Evolutionary conservation across 768 basidiomycete species (phyloP).

Genomic region (Serendipita indica): DNA sequence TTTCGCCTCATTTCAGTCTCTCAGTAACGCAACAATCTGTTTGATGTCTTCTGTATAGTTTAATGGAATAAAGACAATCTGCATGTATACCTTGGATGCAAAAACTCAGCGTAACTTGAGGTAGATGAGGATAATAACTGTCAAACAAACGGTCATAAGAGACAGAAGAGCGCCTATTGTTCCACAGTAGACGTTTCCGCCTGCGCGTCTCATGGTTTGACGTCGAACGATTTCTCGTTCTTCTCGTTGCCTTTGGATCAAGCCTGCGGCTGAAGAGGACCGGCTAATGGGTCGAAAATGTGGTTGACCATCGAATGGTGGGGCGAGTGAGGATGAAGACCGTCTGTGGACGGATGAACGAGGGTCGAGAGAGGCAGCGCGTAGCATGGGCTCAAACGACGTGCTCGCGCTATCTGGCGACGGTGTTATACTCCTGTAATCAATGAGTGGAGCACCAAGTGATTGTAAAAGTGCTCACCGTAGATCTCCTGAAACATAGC

Average conservation of each 20-base stretch:
- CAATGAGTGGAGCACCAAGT: not conserved
- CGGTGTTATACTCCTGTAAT: not conserved
- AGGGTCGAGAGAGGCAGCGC: too few species aligned
- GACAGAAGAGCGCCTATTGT: not conserved
- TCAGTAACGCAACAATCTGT: too few species aligned
- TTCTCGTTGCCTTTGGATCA: not conserved
- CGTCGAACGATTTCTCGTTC: not conserved
- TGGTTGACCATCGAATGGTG: not conserved
- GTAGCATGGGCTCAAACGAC: not conserved
- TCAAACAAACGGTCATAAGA: constrained; percentile 3
- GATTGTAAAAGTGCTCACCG: not conserved
- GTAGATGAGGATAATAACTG: not conserved
- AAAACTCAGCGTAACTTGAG: constrained; percentile 6
- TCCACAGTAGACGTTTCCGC: constrained; percentile 1
- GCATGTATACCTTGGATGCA: too few species aligned
- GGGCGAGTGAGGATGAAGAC: not conserved
- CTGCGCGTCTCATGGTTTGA: not conserved
- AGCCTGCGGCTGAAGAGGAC: not conserved
- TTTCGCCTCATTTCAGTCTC: not conserved
- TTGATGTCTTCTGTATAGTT: too few species aligned
- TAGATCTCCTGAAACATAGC: not conserved
- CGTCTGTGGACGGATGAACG: too few species aligned
- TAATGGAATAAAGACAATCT: too few species aligned
- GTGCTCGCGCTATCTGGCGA: not conserved
- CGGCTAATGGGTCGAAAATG: not conserved